These are phyloP conservation scores for Penicillium maclennaniae DNA, from an alignment of 495 filamentous ascomycete species.

Conservation along the genomic window DNA sequence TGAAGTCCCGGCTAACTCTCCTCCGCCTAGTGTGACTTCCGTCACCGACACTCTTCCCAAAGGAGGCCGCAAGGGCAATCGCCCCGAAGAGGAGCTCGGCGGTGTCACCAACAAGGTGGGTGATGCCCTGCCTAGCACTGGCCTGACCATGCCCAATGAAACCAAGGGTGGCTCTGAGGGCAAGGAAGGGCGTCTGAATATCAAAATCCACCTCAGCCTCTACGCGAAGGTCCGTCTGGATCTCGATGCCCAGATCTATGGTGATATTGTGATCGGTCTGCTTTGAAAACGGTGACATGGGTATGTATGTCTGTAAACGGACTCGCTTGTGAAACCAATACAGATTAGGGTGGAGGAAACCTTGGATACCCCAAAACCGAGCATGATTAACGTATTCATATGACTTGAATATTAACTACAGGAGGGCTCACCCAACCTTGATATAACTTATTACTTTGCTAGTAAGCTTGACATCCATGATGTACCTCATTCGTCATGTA, in stretches of 20 bases:
- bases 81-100: constrained; percentile 2
- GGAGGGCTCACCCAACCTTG: neutral
- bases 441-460: neutral
- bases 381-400: neutral
- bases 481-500: neutral
- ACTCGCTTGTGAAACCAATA: neutral
- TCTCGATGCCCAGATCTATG: constrained; percentile 23
- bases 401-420: neutral
- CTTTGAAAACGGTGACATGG: constrained; percentile 10
- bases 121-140: neutral
- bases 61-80: constrained; percentile 15
- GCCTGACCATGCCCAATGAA: constrained; percentile 8
- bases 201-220: constrained; percentile 24
- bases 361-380: neutral
- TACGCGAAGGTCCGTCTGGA: constrained; percentile 23
- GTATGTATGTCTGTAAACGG: neutral
- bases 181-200: constrained; percentile 19
- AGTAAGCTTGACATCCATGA: neutral
- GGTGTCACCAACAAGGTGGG: neutral
- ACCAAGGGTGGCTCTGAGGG: constrained; percentile 2
- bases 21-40: constrained; percentile 7
- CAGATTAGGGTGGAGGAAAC: neutral
- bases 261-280: constrained; percentile 23
- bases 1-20: constrained; percentile 9
- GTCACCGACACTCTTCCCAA: constrained; percentile 4